Evolutionary conservation across 129 eudicot genomes (phyloP), one percentile per base, ranked within the genome.

Genomic region (Centrapalus pauciflorus): DNA sequence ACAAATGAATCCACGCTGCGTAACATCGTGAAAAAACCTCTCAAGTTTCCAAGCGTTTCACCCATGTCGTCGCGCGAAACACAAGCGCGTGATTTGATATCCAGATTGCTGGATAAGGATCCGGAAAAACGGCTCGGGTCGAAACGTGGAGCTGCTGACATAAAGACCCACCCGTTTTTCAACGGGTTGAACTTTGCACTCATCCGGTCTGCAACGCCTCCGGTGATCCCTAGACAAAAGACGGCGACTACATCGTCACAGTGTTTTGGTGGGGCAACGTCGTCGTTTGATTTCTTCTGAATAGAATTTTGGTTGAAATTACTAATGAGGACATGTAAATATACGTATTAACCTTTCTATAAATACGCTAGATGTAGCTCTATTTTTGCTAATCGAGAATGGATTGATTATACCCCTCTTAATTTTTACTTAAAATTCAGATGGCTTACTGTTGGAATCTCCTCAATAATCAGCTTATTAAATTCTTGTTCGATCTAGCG

Each of bases 141-240:
- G n/a, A 92, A 70, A 13, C 95, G 89, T 1, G 98, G 98, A 19
- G 91, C 96, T 4, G 96, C 91, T 0, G 98, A 92, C 17, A 81
- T 92, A 3, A 92, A 88, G 81, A 85, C 85, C 78, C 96, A 92
- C 80, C 85, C 96, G 73, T 92, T 88, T 61, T 92, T 92, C 33
- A 83, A 88, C 70, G 83, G 83, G 55, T 73, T 92, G 79, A 92
- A 92, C 59, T 88, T 92, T 55, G 98, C 98, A 1, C 77, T 92
- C 13, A 77, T 92, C 0, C 77, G 98, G 79, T 67, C 90, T 1
- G 50, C 70, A 3, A 71, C 75, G 8, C 98, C 98, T 21, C 98
- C 98, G 20, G 82, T 38, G 38, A 71, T 85, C 2, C 81, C 87
- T 14, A 63, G 45, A 16, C 70, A 67, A 26, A 75, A 62, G 27